These are phyloP conservation scores for Pseudopyrenochaeta lycopersici DNA, from an alignment of 2,329 filamentous ascomycete genomes.

Conservation along the genomic window DNA sequence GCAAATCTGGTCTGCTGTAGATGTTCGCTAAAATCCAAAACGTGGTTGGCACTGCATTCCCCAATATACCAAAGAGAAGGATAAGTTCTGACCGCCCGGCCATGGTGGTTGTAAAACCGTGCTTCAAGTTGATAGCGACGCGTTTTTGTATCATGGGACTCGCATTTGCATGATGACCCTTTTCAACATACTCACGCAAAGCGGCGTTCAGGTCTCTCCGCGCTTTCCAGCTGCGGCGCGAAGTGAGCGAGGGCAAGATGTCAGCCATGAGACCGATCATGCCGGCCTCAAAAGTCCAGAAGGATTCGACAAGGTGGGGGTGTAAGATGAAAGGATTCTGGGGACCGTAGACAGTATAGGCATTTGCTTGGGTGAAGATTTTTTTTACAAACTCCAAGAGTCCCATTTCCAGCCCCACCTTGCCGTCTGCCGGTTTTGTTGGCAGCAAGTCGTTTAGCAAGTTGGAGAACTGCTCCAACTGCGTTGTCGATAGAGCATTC, in stretches of 20 bases:
- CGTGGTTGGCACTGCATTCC: background rate
- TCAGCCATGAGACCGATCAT: background rate
- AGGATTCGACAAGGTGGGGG: background rate
- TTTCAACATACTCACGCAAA: background rate
- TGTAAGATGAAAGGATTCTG: background rate
- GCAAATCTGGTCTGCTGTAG: background rate
- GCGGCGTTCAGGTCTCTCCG: background rate
- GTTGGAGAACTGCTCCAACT: background rate
- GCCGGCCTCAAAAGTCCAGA: background rate
- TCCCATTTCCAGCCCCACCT: background rate
- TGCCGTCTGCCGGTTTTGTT: background rate
- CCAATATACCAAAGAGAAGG: background rate
- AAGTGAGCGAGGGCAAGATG: background rate
- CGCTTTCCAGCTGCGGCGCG: background rate
- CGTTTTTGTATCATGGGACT: background rate
- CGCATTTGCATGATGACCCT: background rate
- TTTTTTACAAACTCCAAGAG: background rate
- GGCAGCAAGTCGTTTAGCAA: background rate
- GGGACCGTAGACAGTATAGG: background rate
- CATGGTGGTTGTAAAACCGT: background rate
- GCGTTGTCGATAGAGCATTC: background rate
- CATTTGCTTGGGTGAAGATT: background rate
- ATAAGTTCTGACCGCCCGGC: background rate
- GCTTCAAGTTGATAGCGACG: background rate
- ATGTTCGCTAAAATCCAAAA: background rate